These are phyloP conservation scores for Vigna radiata DNA, from an alignment of 306 rosid species.

Conservation along the genomic window DNA sequence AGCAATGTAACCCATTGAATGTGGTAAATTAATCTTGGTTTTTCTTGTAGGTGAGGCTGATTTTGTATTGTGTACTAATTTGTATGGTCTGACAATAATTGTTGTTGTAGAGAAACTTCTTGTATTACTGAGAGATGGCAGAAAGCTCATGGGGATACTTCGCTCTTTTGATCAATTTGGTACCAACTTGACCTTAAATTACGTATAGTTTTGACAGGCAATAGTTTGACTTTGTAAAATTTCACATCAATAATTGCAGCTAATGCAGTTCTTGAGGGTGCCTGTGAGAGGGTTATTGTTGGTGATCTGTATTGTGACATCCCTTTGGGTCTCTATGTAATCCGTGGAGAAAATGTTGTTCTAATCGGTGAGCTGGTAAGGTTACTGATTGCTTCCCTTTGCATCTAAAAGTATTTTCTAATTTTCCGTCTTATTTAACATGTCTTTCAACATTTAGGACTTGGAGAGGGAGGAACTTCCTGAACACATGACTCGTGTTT, in stretches of 20 bases:
- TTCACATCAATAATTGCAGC: slow-evolving; percentile 57
- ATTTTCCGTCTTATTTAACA: slow-evolving; percentile 34
- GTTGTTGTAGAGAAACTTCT: slow-evolving; percentile 82
- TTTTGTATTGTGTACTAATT: slow-evolving; percentile 20
- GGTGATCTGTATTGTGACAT: slow-evolving; percentile 90
- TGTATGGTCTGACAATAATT: slow-evolving; percentile 36
- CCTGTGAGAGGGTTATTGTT: slow-evolving; percentile 87
- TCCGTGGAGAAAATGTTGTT: slow-evolving; percentile 95
- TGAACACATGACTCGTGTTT: slow-evolving; percentile 79
- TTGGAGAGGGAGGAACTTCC: slow-evolving; percentile 91
- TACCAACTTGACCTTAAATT: slow-evolving; percentile 39
- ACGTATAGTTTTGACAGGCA: slow-evolving; percentile 7
- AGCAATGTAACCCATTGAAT: slow-evolving; percentile 13
- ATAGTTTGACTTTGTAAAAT: slow-evolving; percentile 37
- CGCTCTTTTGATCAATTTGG: slow-evolving; percentile 99
- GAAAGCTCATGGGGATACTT: slow-evolving; percentile 89
- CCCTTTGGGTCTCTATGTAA: slow-evolving; percentile 84
- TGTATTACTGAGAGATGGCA: slow-evolving; percentile 92
- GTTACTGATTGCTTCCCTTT: slow-evolving; percentile 36
- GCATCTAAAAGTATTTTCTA: slow-evolving; percentile 6
- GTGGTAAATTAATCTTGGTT: slow-evolving; percentile 15
- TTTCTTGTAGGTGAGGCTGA: slow-evolving; percentile 5
- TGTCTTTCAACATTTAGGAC: slow-evolving; percentile 58
- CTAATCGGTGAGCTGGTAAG: slow-evolving; percentile 94
- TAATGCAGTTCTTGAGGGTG: slow-evolving; percentile 86